Percentiles rank a stretch among this genome's conserved stretches.
Conservation (phyloP, 202 grass and related monocot genomes). For the Alloteropsis angusta region DNA sequence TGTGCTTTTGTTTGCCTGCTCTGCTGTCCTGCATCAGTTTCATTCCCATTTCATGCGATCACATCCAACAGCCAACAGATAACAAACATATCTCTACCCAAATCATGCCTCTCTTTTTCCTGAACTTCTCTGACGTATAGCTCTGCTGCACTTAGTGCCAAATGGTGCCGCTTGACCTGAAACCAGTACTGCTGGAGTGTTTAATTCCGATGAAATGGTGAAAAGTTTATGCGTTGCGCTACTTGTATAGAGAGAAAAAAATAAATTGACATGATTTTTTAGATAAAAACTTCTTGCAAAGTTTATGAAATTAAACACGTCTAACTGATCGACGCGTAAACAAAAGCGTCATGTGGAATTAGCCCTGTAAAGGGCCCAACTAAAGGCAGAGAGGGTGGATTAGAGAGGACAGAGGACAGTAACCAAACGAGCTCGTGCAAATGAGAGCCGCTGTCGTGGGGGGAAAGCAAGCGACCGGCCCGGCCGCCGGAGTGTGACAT, state of each 20-base stretch:
- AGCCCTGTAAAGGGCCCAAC: constrained; percentile 1
- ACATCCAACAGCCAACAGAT: background rate
- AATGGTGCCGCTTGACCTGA: constrained; percentile 4
- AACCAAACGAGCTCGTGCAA: background rate
- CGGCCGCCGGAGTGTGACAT: background rate
- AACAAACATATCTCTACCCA: background rate
- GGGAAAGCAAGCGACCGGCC: constrained; percentile 13
- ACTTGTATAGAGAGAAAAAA: too few species aligned
- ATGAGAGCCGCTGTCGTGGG: constrained; percentile 11
- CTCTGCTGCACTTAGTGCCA: background rate
- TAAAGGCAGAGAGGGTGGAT: background rate
- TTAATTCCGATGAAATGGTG: too few species aligned
- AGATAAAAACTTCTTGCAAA: too few species aligned
- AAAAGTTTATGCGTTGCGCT: too few species aligned
- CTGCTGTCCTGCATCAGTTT: background rate
- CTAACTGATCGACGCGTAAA: background rate
- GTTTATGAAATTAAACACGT: too few species aligned
- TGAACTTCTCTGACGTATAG: background rate
- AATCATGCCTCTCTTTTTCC: background rate
- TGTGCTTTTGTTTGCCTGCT: background rate
- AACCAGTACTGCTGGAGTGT: background rate
- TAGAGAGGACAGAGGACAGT: background rate
- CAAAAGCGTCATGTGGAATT: background rate
- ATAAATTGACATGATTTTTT: too few species aligned
- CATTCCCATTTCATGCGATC: background rate